A percentile compares a stretch with the other conserved stretches of the same genome.
phyloP scores from a whole-genome alignment of 345 rosid species.

The Citrus sp. region DNA sequence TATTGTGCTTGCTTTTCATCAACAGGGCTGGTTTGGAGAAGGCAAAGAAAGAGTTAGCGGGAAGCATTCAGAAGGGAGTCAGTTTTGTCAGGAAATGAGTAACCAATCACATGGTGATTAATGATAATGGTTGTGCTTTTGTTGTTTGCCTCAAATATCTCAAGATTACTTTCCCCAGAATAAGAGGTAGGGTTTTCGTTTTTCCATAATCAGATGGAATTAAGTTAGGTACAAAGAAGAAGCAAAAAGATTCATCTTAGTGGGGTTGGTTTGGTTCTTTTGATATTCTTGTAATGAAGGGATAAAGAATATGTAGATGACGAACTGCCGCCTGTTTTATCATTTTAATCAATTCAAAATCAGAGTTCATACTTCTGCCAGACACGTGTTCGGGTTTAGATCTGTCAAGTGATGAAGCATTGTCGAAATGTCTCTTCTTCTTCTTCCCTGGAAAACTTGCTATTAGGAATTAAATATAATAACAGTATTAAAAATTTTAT shows the following conservation, averaged over 20 bases:
- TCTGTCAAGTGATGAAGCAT: too few species aligned
- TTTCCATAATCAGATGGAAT: not conserved
- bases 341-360: not conserved
- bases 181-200: constrained; percentile 10
- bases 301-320: not conserved
- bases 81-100: constrained; percentile 58
- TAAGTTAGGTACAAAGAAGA: not conserved
- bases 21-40: constrained; percentile 73
- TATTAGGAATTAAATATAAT: too few species aligned
- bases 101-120: not conserved
- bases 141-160: not conserved
- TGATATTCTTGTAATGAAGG: constrained; percentile 16
- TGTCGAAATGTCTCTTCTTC: too few species aligned
- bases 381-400: too few species aligned
- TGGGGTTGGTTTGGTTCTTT: not conserved
- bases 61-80: constrained; percentile 79
- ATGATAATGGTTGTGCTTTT: not conserved
- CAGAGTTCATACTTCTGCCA: not conserved
- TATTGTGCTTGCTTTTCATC: not conserved
- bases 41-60: constrained; percentile 79
- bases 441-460: too few species aligned
- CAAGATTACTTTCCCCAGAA: constrained; percentile 4
- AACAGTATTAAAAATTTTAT: too few species aligned
- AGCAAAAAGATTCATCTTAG: not conserved
- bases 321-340: not conserved